Evolutionary conservation across 306 rosid species (phyloP).

Genomic region (Quercus dentata): DNA sequence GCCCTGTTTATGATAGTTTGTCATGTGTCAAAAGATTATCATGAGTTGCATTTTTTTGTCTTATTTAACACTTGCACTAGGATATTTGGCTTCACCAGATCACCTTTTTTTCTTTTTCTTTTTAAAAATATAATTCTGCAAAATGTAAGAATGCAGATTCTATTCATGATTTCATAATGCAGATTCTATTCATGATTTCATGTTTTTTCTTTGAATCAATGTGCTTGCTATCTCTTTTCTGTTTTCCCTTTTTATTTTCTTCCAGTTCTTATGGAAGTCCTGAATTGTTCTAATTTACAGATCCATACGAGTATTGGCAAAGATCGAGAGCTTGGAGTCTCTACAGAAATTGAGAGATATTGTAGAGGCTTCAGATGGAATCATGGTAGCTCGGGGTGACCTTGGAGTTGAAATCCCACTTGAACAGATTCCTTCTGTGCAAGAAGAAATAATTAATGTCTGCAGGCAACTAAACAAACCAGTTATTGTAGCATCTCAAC

Average conservation of each 20-base stretch:
- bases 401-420: constrained; percentile 92
- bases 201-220: not conserved
- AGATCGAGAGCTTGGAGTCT: constrained; percentile 85
- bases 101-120: not conserved
- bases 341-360: constrained; percentile 72
- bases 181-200: not conserved
- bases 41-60: not conserved
- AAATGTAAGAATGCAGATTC: not conserved
- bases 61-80: not conserved
- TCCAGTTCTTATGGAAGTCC: not conserved
- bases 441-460: constrained; percentile 53
- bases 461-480: constrained; percentile 89
- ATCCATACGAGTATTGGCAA: constrained; percentile 65
- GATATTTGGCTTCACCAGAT: not conserved
- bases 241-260: not conserved
- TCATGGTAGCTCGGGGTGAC: constrained; percentile 91
- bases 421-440: constrained; percentile 80
- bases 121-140: not conserved
- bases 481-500: constrained; percentile 91
- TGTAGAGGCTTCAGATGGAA: constrained; percentile 78
- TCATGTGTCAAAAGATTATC: not conserved
- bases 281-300: constrained; percentile 35
- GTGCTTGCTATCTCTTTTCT: not conserved
- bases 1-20: not conserved
- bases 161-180: not conserved